These are phyloP conservation scores for Cyamopsis tetragonoloba DNA, from an alignment of 306 rosid genomes.

Conservation along the genomic window DNA sequence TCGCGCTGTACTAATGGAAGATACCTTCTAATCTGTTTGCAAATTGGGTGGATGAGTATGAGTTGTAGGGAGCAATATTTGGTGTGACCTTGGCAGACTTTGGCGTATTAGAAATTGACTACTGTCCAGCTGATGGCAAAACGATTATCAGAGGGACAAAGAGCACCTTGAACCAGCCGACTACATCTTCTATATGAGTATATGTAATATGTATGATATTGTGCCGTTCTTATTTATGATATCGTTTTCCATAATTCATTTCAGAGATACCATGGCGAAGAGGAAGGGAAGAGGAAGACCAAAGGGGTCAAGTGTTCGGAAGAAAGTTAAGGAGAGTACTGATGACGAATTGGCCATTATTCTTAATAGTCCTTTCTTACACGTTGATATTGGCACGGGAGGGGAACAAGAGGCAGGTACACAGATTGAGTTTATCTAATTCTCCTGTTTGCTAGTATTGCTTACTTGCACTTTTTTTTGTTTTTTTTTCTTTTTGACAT, in stretches of 20 bases:
- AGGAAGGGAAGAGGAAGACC: conserved; percentile 30
- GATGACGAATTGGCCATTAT: neutral
- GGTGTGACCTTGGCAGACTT: neutral
- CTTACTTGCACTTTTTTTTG: neutral
- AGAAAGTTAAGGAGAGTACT: conserved; percentile 8
- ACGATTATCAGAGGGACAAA: neutral
- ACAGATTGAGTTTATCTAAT: neutral
- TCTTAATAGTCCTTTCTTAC: neutral
- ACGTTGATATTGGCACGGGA: conserved; percentile 1
- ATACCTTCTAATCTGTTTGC: neutral
- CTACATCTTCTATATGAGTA: neutral
- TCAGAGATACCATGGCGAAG: conserved; percentile 23
- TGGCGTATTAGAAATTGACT: neutral
- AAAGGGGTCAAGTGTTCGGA: neutral
- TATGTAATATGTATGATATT: neutral
- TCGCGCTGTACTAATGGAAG: neutral
- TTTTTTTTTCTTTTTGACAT: neutral
- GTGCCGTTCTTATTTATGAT: neutral
- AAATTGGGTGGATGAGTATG: neutral
- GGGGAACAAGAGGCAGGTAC: conserved; percentile 26
- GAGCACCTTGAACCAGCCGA: neutral
- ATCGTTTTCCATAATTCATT: neutral
- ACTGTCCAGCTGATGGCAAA: neutral
- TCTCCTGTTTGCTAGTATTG: neutral
- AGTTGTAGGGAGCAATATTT: neutral